Evolutionary conservation across 495 filamentous ascomycete genomes (phyloP), one percentile per base, ranked within the genome.

Genomic region (Xylaria bambusicola): DNA sequence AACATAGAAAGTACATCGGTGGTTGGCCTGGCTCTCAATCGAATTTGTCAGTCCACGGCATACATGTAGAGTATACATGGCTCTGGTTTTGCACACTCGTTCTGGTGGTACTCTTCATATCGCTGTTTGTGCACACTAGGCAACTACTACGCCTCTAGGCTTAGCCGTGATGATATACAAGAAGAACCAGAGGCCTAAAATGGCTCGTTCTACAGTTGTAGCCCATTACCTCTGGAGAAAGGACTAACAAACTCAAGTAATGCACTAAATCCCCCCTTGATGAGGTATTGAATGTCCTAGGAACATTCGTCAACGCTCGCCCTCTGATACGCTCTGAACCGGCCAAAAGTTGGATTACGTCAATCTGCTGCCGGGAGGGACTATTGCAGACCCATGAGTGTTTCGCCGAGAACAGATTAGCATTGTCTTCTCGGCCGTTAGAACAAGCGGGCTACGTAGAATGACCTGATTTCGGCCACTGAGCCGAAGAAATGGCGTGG

Each of bases 381-480:
- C 38, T 35, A 52, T 47, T 45, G 27, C 40, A 26, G 36, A 27
- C 41, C 27, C 9, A 9, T 13, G 5, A 26, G 15, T 53, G 49
- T 60, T 60, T 52, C 57, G 57, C 49, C 48, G 48, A 53, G 47
- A 38, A 15, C 38, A 38, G 18, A 18, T 23, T 42, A 15, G 36
- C 40, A 31, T 47, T 60, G 18, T 46, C 57, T 52, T 60, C 49
- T 60, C 57, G 57, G 57, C 57, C 57, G 57, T 60, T 60, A 60
- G 57, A 59, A 60, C 17, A 44, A 17, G 31, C 23, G 40, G 57
- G 42, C 2, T 58, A 35, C 35, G 47, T n/a, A 58, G 35, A 31
- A 60, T 60, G 57, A 60, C 57, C 57, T 60, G 57, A 60, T 60
- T 47, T 60, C 49, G 57, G 41, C 49, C 40, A 18, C 27, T 38